Evolutionary conservation across 495 filamentous ascomycete species (phyloP).

Genomic region (Neurospora sp.): DNA sequence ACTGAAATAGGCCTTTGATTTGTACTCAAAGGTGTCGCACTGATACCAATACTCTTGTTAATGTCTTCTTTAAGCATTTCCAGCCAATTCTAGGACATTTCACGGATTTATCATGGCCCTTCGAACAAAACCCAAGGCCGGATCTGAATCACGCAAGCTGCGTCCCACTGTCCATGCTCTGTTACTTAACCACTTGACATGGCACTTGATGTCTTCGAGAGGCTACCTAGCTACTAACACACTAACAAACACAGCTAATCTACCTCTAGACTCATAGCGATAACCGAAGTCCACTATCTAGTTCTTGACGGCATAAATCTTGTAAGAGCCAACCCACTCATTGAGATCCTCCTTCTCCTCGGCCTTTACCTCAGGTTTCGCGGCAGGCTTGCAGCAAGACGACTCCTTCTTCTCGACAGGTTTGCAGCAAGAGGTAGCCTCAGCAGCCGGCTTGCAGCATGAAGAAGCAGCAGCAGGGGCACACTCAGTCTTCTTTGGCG

Average conservation of each 20-base stretch:
- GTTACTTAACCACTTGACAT: no score
- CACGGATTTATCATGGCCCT: no score
- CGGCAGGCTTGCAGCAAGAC: conserved; percentile 4
- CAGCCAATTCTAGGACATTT: no score
- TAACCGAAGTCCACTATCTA: not conserved
- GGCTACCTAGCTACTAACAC: no score
- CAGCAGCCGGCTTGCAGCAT: not conserved
- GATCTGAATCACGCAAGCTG: no score
- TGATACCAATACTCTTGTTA: no score
- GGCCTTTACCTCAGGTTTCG: not conserved
- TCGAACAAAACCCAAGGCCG: no score
- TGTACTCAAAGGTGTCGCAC: no score
- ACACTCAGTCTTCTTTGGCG: not conserved
- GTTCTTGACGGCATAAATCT: conserved; percentile 34
- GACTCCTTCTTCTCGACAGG: not conserved
- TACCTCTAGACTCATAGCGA: not conserved
- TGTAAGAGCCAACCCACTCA: conserved; percentile 40
- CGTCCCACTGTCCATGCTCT: no score
- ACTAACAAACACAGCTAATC: not conserved
- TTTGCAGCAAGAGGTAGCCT: conserved; percentile 1
- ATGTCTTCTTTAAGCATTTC: no score
- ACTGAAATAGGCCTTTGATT: no score
- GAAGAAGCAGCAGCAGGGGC: not conserved
- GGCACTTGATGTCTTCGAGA: no score
- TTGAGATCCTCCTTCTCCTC: conserved; percentile 30